Base-by-base conservation (phyloP, 305 asterid genomes). In the Fraxinus baroniana region DNA sequence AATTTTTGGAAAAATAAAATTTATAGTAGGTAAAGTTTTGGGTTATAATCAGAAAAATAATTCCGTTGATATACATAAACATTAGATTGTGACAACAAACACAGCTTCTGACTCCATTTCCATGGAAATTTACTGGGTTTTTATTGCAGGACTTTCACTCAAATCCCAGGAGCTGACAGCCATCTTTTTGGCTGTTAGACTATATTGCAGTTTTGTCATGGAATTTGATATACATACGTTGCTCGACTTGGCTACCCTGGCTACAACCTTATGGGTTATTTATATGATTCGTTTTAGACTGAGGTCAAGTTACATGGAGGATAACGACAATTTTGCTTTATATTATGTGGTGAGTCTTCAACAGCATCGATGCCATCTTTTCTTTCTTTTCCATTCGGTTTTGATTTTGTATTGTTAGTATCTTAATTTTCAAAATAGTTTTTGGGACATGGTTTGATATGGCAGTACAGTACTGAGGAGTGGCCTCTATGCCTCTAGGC, bases 91-190 rank as follows among this genome's bases (percentile, higher is more conserved):
- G 28, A 57, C 9, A 20, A 13, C 28, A 20, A 20, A 60, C 28
- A 8, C 24, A 8, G 13, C 70, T 57, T n/a, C 68, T 57, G 28
- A 18, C 1, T 18, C 9, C 18, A 55, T n/a, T 57, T 57, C 10
- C 68, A 5, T 17, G 22, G 13, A 60, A 2, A 60, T 18, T 60
- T 18, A 7, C 12, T 60, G 30, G 70, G 70, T 60, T 18, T 0
- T 52, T 22, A 52, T 80, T 81, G 87, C 93, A 95, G 98, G 98
- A 75, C 88, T 95, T 88, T 95, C 98, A 80, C 95, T 95, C 84
- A 94, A 91, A 86, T 93, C 97, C 68, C 98, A 95, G 93, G 98
- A 95, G 88, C 89, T 93, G 81, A 95, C 98, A 73, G 97, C 98
- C 57, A 79, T 95, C 80, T 95, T 95, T 88, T 84, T 93, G 90